Conservation (phyloP, 768 basidiomycete genomes). For the Multifurca ochricompacta region DNA sequence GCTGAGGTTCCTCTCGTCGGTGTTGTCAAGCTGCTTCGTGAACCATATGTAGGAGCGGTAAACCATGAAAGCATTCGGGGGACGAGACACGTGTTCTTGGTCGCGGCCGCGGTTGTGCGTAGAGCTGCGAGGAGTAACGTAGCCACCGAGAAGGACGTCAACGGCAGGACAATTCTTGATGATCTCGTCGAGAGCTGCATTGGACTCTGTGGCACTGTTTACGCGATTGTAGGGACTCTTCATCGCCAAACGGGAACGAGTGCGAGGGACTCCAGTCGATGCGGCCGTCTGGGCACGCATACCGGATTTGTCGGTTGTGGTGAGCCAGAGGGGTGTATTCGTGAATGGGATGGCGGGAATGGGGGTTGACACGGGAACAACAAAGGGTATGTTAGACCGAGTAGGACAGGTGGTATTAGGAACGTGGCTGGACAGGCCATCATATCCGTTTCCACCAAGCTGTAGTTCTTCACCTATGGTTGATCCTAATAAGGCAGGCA, state of each 20-base stretch:
- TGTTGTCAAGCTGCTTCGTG: slow-evolving; percentile 32
- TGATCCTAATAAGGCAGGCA: neutral
- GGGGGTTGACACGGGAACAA: neutral
- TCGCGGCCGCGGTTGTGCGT: slow-evolving; percentile 34
- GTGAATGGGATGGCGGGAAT: neutral
- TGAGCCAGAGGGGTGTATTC: neutral
- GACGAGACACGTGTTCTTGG: slow-evolving; percentile 57
- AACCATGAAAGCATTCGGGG: slow-evolving; percentile 81
- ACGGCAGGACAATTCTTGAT: slow-evolving; percentile 17
- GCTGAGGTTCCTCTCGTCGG: slow-evolving; percentile 61
- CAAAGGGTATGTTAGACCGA: slow-evolving; percentile 1
- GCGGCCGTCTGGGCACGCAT: neutral
- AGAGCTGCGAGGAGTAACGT: slow-evolving; percentile 30
- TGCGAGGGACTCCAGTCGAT: neutral
- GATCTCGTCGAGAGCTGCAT: slow-evolving; percentile 2
- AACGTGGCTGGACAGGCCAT: slow-evolving; percentile 11
- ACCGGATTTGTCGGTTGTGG: neutral
- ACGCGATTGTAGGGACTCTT: slow-evolving; percentile 6
- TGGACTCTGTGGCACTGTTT: neutral
- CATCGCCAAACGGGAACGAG: neutral
- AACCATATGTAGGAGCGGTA: slow-evolving; percentile 64
- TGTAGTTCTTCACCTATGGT: neutral
- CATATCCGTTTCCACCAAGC: neutral
- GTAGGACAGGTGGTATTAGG: neutral
- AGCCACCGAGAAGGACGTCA: slow-evolving; percentile 20